Percentiles rank a stretch among this genome's conserved stretches.
Conservation (phyloP, 257 asterid species). For the Solanum dulcamara region DNA sequence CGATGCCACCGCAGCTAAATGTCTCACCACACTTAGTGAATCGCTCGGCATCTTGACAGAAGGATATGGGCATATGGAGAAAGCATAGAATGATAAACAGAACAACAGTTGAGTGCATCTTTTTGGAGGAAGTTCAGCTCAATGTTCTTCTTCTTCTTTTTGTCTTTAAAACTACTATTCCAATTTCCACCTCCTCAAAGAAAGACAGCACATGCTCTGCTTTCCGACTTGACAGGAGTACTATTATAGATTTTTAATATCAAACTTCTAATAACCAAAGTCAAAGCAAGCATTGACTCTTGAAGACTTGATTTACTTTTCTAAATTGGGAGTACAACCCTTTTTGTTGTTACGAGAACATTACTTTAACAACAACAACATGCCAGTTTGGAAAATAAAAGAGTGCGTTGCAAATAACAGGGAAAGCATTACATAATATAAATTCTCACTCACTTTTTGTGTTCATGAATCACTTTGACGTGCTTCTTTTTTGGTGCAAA, state of each 20-base stretch:
- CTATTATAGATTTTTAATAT: neutral
- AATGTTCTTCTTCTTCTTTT: neutral
- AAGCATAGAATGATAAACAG: neutral
- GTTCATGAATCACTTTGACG: neutral
- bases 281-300: neutral
- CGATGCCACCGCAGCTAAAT: constrained; percentile 13
- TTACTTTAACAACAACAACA: neutral
- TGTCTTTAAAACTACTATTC: neutral
- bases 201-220: neutral
- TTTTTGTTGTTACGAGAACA: neutral
- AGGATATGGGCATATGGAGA: constrained; percentile 6
- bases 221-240: neutral
- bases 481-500: too few relatives aligned
- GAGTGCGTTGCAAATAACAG: neutral
- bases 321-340: neutral
- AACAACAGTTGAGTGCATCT: neutral
- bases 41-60: constrained; percentile 12
- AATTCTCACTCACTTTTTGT: neutral
- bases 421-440: neutral
- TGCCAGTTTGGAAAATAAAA: neutral
- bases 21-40: constrained; percentile 11
- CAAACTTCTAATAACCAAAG: neutral
- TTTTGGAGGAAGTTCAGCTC: neutral
- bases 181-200: neutral
- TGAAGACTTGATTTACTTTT: neutral